Evolutionary conservation across 805 yeast species (phyloP).

Genomic region (Spathaspora arborariae): DNA sequence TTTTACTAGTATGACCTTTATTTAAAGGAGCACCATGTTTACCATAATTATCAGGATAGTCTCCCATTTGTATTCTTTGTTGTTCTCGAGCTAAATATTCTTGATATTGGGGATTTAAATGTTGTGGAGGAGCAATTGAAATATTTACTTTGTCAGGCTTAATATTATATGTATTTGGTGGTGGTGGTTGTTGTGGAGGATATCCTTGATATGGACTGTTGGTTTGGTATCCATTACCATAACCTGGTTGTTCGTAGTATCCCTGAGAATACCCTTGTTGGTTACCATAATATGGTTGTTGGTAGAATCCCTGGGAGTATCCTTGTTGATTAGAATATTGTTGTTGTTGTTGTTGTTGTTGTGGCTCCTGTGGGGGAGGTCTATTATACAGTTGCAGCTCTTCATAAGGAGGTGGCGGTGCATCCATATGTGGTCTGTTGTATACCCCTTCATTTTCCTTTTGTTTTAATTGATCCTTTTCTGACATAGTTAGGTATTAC

Average conservation of each 20-base stretch:
- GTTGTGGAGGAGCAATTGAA: constrained; percentile 31
- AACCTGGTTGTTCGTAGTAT: neutral
- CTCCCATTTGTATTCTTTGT: constrained; percentile 28
- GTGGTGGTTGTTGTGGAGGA: neutral
- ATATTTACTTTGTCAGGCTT: constrained; percentile 34
- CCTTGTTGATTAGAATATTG: constrained; percentile 2
- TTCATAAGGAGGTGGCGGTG: constrained; percentile 11
- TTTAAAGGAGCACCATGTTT: constrained; percentile 26
- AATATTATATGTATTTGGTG: constrained; percentile 10
- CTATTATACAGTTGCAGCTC: constrained; percentile 1
- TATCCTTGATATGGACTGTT: constrained; percentile 1
- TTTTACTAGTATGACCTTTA: constrained; percentile 17
- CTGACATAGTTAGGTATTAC: constrained; percentile 4
- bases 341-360: constrained; percentile 1
- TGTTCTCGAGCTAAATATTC: constrained; percentile 29
- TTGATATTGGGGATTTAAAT: constrained; percentile 34
- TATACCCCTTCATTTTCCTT: constrained; percentile 5
- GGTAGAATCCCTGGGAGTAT: neutral
- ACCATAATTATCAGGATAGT: constrained; percentile 18
- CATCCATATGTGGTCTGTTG: constrained; percentile 5
- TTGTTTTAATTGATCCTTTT: constrained; percentile 6
- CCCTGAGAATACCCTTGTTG: constrained; percentile 2
- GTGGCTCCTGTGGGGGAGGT: neutral
- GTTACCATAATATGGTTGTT: constrained; percentile 1
- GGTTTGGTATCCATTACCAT: constrained; percentile 1